Percentiles rank a stretch among this genome's conserved stretches.
These are phyloP conservation scores for Pseudogymnoascus sp. DNA, from an alignment of 2,329 filamentous ascomycete genomes.

Conservation along the genomic window DNA sequence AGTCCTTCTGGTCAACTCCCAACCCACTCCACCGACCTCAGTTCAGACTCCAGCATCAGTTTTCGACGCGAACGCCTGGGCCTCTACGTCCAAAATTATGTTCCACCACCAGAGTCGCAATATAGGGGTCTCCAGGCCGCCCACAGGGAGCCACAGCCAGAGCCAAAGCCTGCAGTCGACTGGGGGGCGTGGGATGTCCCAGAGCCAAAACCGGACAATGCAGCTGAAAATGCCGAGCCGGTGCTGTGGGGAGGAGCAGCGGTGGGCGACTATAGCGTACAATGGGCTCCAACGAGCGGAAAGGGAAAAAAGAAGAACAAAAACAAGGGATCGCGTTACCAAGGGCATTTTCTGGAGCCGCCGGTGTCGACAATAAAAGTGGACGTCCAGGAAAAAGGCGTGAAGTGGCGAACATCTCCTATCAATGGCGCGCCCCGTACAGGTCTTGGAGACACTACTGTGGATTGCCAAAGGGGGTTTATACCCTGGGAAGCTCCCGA, in stretches of 20 bases:
- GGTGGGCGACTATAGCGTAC: background rate
- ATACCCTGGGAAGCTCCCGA: background rate
- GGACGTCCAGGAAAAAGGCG: background rate
- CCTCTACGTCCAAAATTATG: background rate
- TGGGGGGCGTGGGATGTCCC: background rate
- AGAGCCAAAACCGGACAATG: background rate
- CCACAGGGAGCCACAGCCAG: background rate
- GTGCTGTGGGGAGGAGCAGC: background rate
- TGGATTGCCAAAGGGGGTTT: background rate
- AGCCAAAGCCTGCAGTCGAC: background rate
- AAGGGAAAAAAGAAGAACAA: background rate
- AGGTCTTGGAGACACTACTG: background rate
- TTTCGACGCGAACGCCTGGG: background rate
- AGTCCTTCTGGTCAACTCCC: background rate
- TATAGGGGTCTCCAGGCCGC: background rate
- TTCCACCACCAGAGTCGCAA: background rate
- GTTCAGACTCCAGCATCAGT: background rate
- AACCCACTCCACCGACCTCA: background rate
- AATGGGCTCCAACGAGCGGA: background rate
- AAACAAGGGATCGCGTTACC: background rate
- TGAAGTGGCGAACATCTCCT: background rate
- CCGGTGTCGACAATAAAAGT: background rate
- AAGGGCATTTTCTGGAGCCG: background rate
- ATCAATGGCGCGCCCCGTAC: background rate
- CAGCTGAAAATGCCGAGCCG: background rate